Conservation (phyloP, 306 rosid genomes). For the Cercis canadensis region DNA sequence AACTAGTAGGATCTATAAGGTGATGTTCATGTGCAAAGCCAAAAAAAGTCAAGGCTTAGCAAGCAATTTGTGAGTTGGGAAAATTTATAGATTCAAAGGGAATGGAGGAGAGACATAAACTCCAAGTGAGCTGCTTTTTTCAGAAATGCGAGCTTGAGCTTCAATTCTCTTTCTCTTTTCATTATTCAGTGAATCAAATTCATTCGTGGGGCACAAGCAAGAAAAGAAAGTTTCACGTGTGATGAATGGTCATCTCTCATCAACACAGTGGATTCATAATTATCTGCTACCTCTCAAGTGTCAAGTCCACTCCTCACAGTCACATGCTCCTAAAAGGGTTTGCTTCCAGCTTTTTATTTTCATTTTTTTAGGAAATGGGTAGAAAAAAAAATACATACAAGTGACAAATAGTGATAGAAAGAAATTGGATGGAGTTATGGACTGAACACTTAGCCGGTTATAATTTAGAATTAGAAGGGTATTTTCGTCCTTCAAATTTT, state of each 20-base stretch:
- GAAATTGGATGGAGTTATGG: neutral
- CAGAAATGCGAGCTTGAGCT: conserved; percentile 18
- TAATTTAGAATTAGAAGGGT: neutral
- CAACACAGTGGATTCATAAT: too few species aligned
- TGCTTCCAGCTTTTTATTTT: conserved; percentile 34
- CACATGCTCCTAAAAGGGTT: neutral
- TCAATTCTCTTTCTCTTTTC: neutral
- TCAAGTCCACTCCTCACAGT: neutral
- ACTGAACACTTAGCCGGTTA: too few species aligned
- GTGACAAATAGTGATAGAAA: neutral
- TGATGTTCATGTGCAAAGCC: too few species aligned
- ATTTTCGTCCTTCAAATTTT: too few species aligned
- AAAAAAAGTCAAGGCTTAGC: too few species aligned
- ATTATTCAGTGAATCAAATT: conserved; percentile 21
- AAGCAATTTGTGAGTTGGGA: too few species aligned
- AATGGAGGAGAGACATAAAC: too few species aligned
- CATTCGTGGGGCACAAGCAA: too few species aligned
- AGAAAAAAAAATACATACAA: too few species aligned
- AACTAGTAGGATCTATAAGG: too few species aligned
- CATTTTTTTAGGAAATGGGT: neutral
- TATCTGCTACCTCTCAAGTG: neutral
- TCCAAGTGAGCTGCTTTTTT: conserved; percentile 20
- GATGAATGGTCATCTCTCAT: neutral
- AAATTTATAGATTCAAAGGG: too few species aligned
- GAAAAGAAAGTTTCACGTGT: conserved; percentile 21